Base-by-base conservation (phyloP, 257 asterid species). In the Fraxinus excelsior region DNA sequence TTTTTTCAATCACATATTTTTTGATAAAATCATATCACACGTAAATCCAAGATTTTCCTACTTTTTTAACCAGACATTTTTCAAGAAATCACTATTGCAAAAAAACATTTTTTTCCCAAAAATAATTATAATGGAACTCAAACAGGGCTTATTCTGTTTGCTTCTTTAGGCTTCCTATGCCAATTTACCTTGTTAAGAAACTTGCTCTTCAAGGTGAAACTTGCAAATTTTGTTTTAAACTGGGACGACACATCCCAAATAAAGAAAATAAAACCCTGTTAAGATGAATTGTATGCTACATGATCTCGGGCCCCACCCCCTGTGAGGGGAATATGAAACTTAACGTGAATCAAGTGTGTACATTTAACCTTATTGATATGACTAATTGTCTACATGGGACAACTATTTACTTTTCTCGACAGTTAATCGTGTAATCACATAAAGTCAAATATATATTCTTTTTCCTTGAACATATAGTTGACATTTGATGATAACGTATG, bases 401-500 rank as follows among this genome's bases (percentile, higher is more conserved):
- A 16, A 49, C 19, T 51, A 19, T 51, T 18, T 6, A 51, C 8
- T 16, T 51, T 16, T 51, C 0, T 4, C 5, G 14, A 9, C 2
- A 9, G 3, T 8, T 0, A 23, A 21, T 8, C 67, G 1, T 60
- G 32, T 60, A 80, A 79, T 81, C 80, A 73, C 70, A 34, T 37
- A 76, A 3, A 60, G 31, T 21, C 67, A 60, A 60, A 60, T 18
- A 42, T 29, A 74, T 26, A 77, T 70, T 73, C 23, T 65, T 70
- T 73, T 81, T 58, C 62, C 29, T 58, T 70, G n/a, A 74, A 82
- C 71, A 72, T 44, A 82, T 66, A n/a, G 67, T 37, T 19, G 26
- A 53, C 11, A 19, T 53, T 16, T 46, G 56, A 14, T 44, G 56
- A 46, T 3, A 13, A 19, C 25, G 19, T 53, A 53, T 1, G 62